These are phyloP conservation scores for Udeniomyces megalosporus DNA, from an alignment of 768 basidiomycete species.

Conservation along the genomic window DNA sequence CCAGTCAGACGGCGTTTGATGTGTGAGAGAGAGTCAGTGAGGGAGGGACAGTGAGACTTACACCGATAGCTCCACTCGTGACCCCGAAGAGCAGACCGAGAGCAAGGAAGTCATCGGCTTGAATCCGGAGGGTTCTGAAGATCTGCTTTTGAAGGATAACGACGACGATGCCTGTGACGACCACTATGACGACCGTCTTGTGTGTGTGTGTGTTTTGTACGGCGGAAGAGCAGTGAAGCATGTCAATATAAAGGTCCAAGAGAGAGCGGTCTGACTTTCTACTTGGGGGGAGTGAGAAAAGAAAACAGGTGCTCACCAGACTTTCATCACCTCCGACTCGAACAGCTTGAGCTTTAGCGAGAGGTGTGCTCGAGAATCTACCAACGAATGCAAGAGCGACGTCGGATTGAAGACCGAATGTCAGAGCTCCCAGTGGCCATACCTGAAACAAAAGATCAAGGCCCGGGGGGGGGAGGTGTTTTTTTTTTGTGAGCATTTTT, in stretches of 20 bases:
- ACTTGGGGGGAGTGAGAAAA: no score
- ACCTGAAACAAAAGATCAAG: slow-evolving; percentile 1
- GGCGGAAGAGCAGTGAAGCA: no score
- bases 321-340: neutral
- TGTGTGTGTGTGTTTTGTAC: no score
- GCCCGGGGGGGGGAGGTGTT: neutral
- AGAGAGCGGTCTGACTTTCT: no score
- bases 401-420: neutral
- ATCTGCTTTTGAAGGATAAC: neutral
- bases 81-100: slow-evolving; percentile 3
- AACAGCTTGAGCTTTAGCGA: slow-evolving; percentile 4
- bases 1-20: no score
- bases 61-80: slow-evolving; percentile 8
- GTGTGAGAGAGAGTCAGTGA: neutral
- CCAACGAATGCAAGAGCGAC: slow-evolving; percentile 5
- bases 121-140: neutral
- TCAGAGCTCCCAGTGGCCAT: slow-evolving; percentile 5
- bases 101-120: neutral
- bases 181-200: slow-evolving; percentile 5
- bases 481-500: no score
- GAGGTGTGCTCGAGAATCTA: slow-evolving; percentile 7
- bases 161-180: slow-evolving; percentile 3
- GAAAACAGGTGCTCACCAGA: neutral
- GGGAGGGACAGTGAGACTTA: neutral
- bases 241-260: no score